Conservation (phyloP, 2,329 filamentous ascomycete species). For the Colletotrichum incanum region DNA sequence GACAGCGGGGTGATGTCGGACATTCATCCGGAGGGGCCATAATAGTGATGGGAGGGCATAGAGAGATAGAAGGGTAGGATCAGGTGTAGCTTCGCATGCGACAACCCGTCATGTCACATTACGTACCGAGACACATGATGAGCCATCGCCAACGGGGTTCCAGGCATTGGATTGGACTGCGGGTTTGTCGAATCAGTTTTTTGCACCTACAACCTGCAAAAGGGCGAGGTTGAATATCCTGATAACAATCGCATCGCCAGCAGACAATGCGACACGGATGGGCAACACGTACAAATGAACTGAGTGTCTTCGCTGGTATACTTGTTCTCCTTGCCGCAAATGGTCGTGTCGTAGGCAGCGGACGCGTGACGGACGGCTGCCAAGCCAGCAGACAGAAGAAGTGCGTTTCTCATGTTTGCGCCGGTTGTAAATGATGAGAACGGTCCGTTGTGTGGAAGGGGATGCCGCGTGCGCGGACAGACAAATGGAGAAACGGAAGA, state of each 20-base stretch:
- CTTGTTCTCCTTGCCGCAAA: slow-evolving; percentile 48
- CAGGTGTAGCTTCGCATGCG: neutral
- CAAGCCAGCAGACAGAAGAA: slow-evolving; percentile 38
- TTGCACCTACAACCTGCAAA: neutral
- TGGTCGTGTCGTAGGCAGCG: slow-evolving; percentile 48
- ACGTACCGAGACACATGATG: slow-evolving; percentile 52
- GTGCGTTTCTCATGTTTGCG: slow-evolving; percentile 37
- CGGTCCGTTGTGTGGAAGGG: neutral
- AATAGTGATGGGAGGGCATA: neutral
- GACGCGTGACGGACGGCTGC: slow-evolving; percentile 32
- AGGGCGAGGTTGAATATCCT: neutral
- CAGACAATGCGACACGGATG: neutral
- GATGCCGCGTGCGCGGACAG: neutral
- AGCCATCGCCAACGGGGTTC: slow-evolving; percentile 49
- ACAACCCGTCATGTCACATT: slow-evolving; percentile 8
- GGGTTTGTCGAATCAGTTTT: slow-evolving; percentile 15
- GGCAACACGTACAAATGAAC: slow-evolving; percentile 47
- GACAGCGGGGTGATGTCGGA: neutral
- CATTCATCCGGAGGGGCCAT: neutral
- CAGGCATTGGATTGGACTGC: slow-evolving; percentile 52
- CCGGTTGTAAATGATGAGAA: neutral
- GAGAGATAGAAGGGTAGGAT: neutral
- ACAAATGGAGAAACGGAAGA: neutral
- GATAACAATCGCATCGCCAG: neutral
- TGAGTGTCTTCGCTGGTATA: slow-evolving; percentile 46